Percentiles rank a stretch among this genome's conserved stretches.
Evolutionary conservation across 345 rosid species (phyloP).

Genomic region (Populus deltoides): DNA sequence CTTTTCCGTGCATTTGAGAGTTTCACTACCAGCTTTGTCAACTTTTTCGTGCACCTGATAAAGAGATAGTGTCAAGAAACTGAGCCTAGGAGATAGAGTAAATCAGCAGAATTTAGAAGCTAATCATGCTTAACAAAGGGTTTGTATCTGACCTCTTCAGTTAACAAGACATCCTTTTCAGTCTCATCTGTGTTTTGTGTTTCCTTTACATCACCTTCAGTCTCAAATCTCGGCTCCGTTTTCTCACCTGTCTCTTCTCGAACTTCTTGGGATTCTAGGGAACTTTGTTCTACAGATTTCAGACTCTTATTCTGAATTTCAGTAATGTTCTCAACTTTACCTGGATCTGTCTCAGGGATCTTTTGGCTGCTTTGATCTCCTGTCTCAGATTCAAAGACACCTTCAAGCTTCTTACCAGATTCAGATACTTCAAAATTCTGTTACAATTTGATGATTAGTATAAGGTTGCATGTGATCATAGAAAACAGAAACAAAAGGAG

Average conservation of each 20-base stretch:
- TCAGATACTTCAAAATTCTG: slow-evolving; percentile 27
- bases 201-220: slow-evolving; percentile 21
- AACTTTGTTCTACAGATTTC: slow-evolving; percentile 5
- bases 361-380: slow-evolving; percentile 19
- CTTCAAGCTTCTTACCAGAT: slow-evolving; percentile 14
- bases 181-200: slow-evolving; percentile 27
- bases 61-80: not conserved
- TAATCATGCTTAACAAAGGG: not conserved
- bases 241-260: slow-evolving; percentile 23
- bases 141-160: slow-evolving; percentile 42
- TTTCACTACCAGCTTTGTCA: slow-evolving; percentile 23
- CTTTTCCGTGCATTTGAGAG: slow-evolving; percentile 15
- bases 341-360: slow-evolving; percentile 9
- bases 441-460: slow-evolving; percentile 14
- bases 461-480: slow-evolving; percentile 3
- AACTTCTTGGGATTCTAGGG: slow-evolving; percentile 14
- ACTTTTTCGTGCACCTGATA: slow-evolving; percentile 28
- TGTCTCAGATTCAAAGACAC: slow-evolving; percentile 11
- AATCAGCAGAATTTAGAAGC: too few relatives aligned
- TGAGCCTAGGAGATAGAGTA: slow-evolving; percentile 1
- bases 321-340: slow-evolving; percentile 9
- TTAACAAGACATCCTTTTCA: slow-evolving; percentile 22
- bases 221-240: slow-evolving; percentile 13
- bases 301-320: slow-evolving; percentile 6
- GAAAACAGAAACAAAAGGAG: not conserved